Percentiles rank a stretch among this genome's conserved stretches.
phyloP scores from a whole-genome alignment of 2,329 filamentous ascomycete species.

The Apiospora rasikravindrae region DNA sequence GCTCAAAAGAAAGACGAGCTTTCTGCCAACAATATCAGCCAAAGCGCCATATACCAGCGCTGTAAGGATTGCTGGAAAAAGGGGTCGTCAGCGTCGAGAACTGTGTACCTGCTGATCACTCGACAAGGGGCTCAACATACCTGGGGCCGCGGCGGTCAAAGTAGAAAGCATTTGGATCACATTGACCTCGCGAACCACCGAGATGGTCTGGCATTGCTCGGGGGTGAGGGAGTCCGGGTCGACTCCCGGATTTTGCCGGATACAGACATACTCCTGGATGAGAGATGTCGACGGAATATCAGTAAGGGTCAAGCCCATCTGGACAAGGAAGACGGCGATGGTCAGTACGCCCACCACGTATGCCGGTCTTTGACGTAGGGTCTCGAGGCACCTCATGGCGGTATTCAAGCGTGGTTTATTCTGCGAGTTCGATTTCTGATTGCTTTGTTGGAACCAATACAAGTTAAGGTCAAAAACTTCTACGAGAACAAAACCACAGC shows the following conservation, averaged over 20 bases:
- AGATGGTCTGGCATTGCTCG: not conserved
- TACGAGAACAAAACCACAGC: too few species aligned
- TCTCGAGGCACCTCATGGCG: not conserved
- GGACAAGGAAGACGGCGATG: conserved; percentile 18
- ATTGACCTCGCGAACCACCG: conserved; percentile 16
- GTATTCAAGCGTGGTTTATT: not conserved
- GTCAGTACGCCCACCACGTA: not conserved
- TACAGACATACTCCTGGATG: not conserved
- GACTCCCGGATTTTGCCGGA: not conserved
- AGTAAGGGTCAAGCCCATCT: conserved; percentile 20
- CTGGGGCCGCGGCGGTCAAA: conserved; percentile 3
- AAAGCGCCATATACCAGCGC: conserved; percentile 14
- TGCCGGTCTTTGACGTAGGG: not conserved
- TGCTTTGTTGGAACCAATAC: not conserved
- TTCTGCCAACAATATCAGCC: conserved; percentile 16
- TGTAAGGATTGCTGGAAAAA: conserved; percentile 16
- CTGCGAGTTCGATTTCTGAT: not conserved
- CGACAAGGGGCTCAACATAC: not conserved
- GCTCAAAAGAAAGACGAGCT: conserved; percentile 13
- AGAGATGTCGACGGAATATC: conserved; percentile 18
- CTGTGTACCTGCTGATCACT: not conserved
- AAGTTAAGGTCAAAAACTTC: not conserved
- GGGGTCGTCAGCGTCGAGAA: not conserved
- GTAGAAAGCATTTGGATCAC: conserved; percentile 6
- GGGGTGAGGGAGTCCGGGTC: conserved; percentile 3